Percentiles rank a stretch among this genome's conserved stretches.
Conservation (phyloP, 495 filamentous ascomycete species). For the Penicillium turbatum region DNA sequence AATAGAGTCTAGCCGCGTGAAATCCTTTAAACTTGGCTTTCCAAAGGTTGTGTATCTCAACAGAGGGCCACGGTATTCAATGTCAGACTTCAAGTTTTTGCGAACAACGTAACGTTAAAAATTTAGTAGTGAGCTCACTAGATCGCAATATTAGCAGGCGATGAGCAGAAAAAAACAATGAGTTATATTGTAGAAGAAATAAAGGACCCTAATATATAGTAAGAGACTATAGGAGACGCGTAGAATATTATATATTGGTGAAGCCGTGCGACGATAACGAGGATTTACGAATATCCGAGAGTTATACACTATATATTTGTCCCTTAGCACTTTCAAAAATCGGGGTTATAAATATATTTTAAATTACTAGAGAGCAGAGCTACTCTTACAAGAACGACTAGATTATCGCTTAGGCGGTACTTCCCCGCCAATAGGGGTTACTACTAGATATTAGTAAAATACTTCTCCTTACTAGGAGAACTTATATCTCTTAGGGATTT, state of each 20-base stretch:
- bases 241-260: background rate
- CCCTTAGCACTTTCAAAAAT: no score
- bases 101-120: background rate
- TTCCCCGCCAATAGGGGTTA: background rate
- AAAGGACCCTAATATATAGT: background rate
- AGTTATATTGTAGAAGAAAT: background rate
- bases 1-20: background rate
- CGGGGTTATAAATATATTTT: no score
- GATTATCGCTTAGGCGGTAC: constrained; percentile 3
- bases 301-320: background rate
- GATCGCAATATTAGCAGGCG: background rate
- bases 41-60: background rate
- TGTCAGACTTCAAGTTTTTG: background rate
- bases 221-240: background rate
- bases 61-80: background rate
- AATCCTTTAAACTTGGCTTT: background rate
- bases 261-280: background rate
- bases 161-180: background rate
- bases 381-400: constrained; percentile 4
- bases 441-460: constrained; percentile 3
- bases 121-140: background rate
- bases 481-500: background rate
- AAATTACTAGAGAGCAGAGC: background rate
- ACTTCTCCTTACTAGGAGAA: background rate
- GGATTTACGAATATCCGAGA: background rate